Conservation (phyloP, 106 monocot genomes). For the Apostasia ramifera region DNA sequence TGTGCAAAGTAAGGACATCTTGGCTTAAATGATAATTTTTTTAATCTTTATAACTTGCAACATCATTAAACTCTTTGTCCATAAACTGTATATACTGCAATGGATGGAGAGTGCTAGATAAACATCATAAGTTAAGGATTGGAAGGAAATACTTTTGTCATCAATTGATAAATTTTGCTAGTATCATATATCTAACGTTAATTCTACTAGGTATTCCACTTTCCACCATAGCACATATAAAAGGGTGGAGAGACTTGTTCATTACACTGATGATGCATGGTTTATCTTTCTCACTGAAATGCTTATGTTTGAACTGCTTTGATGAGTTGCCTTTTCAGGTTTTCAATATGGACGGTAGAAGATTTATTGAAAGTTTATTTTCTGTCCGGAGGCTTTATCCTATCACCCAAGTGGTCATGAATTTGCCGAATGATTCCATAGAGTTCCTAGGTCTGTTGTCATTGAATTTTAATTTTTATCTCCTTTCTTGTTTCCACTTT, state of each 20-base stretch:
- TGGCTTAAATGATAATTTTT: too few species aligned
- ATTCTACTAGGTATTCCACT: not conserved
- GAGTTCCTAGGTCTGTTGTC: constrained; percentile 71
- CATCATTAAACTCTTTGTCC: too few species aligned
- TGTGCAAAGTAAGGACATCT: too few species aligned
- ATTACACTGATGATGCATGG: not conserved
- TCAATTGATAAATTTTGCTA: too few species aligned
- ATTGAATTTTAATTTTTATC: not conserved
- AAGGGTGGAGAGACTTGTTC: not conserved
- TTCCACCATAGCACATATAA: not conserved
- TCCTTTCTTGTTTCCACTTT: not conserved
- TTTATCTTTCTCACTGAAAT: not conserved
- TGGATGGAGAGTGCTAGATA: too few species aligned
- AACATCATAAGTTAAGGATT: too few species aligned
- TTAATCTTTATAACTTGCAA: too few species aligned
- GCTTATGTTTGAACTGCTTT: not conserved
- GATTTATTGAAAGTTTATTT: constrained; percentile 66
- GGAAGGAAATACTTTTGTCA: too few species aligned
- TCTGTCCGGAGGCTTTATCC: constrained; percentile 16
- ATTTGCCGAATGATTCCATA: constrained; percentile 78
- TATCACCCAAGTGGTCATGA: constrained; percentile 90
- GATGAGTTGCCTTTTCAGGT: constrained; percentile 32
- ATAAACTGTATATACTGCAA: too few species aligned
- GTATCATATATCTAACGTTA: too few species aligned
- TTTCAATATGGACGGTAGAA: constrained; percentile 96